Base-by-base conservation (phyloP, 73 alveolate genomes). In the Paramecium bursaria region DNA sequence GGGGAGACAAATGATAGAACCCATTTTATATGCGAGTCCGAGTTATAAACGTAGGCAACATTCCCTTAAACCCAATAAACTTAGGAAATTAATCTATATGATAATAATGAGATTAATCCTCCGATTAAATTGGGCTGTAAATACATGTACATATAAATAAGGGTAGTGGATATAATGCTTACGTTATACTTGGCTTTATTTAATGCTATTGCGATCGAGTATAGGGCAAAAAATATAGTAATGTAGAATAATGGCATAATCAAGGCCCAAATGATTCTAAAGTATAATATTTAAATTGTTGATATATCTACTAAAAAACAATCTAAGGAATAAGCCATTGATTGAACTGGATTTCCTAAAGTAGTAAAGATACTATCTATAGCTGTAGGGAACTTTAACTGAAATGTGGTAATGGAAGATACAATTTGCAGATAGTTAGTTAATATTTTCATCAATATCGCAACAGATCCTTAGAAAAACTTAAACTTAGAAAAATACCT, bases 241-340 rank as follows among this genome's bases (percentile, higher is more conserved):
- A 76, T 17, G 31, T 35, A 79, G 21, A 79, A 15, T 4, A 54
- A 25, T 22, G 89, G 89, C 51, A 39, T 54, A 17, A 79, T 13
- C 33, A 79, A 73, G 35, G 31, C 61, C 89, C 89, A 79, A 23
- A 79, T 52, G 60, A 79, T 44, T 23, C 80, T 50, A 19, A 79
- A 79, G 48, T 79, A 79, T 2, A 55, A 4, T 14, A 79, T 39
- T 0, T 31, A 47, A 25, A 50, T 55, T 7, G 30, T 13, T 7
- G 89, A 22, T 3, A 53, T 15, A 23, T 14, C 52, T 15, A 54
- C 42, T 4, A 79, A 19, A 42, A 79, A 79, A 33, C 89, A 79
- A 79, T 79, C 77, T 13, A 79, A 21, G 7, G 89, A 79, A 47
- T 33, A 25, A 9, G 85, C 82, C 80, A 54, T 79, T 1, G 54